These are phyloP conservation scores for Penicillium sp. DNA, from an alignment of 2,329 filamentous ascomycete genomes.

Conservation along the genomic window DNA sequence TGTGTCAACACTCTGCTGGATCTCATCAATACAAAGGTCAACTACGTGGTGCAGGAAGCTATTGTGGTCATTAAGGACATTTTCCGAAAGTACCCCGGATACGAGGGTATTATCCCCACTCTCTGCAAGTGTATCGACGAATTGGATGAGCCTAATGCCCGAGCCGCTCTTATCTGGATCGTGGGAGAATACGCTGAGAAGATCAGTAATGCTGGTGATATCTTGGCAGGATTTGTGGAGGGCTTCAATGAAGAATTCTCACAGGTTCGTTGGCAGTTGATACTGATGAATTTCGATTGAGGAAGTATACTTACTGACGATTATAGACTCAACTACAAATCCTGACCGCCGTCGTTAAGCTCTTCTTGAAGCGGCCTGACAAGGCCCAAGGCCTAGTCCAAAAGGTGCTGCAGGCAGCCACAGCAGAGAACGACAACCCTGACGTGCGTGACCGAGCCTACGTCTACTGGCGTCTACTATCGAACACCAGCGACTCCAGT, in stretches of 20 bases:
- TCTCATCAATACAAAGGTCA: slow-evolving; percentile 95
- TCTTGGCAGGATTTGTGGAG: slow-evolving; percentile 88
- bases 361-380: slow-evolving; percentile 96
- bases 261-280: slow-evolving; percentile 62
- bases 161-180: slow-evolving; percentile 95
- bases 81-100: slow-evolving; percentile 94
- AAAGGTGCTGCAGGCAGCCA: slow-evolving; percentile 90
- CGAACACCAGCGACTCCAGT: slow-evolving; percentile 77
- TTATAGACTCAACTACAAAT: slow-evolving; percentile 94
- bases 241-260: slow-evolving; percentile 96
- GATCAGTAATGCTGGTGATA: slow-evolving; percentile 97
- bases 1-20: slow-evolving; percentile 94
- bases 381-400: slow-evolving; percentile 90
- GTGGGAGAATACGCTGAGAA: slow-evolving; percentile 99
- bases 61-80: slow-evolving; percentile 99
- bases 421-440: slow-evolving; percentile 94
- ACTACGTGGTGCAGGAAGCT: slow-evolving; percentile 98
- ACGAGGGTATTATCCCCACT: slow-evolving; percentile 96
- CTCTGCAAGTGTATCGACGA: slow-evolving; percentile 97
- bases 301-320: slow-evolving; percentile 28
- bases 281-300: not conserved
- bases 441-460: slow-evolving; percentile 97
- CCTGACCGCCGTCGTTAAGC: slow-evolving; percentile 92
- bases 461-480: slow-evolving; percentile 96
- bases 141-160: slow-evolving; percentile 88